These are phyloP conservation scores for Mortierella hygrophila DNA, from an alignment of 192 early-diverging fungal genomes.

Conservation along the genomic window DNA sequence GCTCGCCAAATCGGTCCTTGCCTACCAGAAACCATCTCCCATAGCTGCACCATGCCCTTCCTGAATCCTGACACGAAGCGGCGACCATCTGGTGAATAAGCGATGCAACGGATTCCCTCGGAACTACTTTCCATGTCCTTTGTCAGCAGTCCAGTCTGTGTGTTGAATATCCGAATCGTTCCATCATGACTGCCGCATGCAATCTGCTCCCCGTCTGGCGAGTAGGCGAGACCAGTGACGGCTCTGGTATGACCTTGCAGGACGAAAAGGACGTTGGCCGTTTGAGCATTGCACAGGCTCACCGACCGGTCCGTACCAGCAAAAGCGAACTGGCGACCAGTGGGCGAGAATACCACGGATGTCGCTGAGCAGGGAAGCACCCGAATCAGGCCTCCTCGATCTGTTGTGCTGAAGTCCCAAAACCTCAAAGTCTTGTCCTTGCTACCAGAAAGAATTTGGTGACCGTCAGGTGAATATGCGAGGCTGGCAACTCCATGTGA, in stretches of 20 bases:
- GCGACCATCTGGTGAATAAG: conserved; percentile 12
- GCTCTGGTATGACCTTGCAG: neutral
- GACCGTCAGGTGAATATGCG: conserved; percentile 5
- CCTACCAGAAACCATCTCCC: neutral
- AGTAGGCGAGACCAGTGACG: neutral
- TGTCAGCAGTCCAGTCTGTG: neutral
- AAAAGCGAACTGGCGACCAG: conserved; percentile 1
- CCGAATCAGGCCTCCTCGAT: neutral
- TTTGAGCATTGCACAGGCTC: conserved; percentile 12
- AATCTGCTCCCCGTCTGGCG: conserved; percentile 7
- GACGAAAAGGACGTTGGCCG: neutral
- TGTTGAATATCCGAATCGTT: conserved; percentile 2
- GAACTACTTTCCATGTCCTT: neutral
- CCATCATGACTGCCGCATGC: neutral
- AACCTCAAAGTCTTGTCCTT: neutral
- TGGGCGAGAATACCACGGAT: neutral
- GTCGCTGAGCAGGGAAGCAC: neutral
- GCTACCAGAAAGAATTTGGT: neutral
- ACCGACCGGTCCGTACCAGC: neutral
- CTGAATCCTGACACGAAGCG: neutral
- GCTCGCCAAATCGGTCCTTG: neutral
- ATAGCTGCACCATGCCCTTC: neutral
- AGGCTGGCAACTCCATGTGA: neutral
- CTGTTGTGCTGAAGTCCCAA: neutral
- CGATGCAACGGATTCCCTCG: neutral